phyloP scores from a whole-genome alignment of 179 eudicot species.

The Kewa caespitosa region DNA sequence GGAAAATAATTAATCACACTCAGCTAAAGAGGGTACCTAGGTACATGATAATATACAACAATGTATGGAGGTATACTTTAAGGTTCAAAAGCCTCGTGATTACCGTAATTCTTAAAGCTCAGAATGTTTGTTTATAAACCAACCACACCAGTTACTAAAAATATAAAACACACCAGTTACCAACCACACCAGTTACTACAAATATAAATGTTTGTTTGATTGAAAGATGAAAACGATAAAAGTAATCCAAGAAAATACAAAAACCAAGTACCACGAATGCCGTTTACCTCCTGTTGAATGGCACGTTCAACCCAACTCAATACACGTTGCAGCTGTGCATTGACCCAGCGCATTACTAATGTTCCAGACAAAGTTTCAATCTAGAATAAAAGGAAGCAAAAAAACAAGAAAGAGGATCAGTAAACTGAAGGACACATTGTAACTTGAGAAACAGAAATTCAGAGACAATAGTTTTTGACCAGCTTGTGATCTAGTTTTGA shows the following conservation, averaged over 20 bases:
- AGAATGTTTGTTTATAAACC: background rate
- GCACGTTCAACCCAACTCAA: conserved; percentile 89
- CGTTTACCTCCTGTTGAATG: conserved; percentile 89
- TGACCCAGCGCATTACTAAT: conserved; percentile 94
- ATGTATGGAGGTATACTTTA: no score
- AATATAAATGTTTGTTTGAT: no score
- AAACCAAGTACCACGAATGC: background rate
- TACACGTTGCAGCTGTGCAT: conserved; percentile 86
- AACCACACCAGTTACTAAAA: background rate
- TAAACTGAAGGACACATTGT: conserved; percentile 11
- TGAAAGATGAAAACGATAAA: conserved; percentile 10
- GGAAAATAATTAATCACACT: no score
- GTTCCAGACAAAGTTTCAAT: conserved; percentile 93
- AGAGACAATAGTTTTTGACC: background rate
- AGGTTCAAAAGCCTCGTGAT: background rate
- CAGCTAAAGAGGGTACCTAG: no score
- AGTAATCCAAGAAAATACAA: background rate
- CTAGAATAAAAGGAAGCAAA: conserved; percentile 41
- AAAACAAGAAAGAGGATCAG: conserved; percentile 1
- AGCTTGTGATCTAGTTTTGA: background rate
- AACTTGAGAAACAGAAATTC: background rate
- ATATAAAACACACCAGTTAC: conserved; percentile 3
- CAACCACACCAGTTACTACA: no score
- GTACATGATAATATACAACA: no score
- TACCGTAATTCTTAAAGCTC: conserved; percentile 6